Evolutionary conservation across 169 alveolate species (phyloP), one percentile per base, ranked within the genome.

Genomic region (Ichthyophthirius multifiliis): DNA sequence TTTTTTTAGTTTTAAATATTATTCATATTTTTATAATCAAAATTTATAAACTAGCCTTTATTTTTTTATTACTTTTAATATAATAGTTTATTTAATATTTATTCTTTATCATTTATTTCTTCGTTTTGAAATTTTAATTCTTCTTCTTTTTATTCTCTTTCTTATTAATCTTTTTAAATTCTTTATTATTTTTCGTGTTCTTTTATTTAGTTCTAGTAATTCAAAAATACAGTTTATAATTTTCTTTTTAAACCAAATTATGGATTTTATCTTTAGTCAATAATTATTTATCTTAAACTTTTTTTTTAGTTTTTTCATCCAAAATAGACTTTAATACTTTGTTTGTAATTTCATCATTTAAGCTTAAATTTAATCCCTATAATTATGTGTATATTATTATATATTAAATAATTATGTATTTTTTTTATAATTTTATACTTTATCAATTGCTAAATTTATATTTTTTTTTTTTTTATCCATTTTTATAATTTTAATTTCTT

Each of bases 271-370:
- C 34, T 55, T 13, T 55, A 55, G 10, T 55, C 31, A 27, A 55
- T 27, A 10, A 55, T 27, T 16, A n/a, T 23, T 5, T 55, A 34
- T 27, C 71, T 55, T 10, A 55, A 55, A 27, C 31, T 55, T 39
- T 55, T 55, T 27, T 55, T 55, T 6, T 55, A 34, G 23, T 55
- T 55, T 55, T 55, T 27, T 55, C 71, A 27, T 55, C 9, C 15
- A 55, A 55, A 27, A 27, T 55, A 1, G 71, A 55, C 15, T 55
- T 39, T 27, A 55, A 55, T 7, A 39, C 71, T 27, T 55, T n/a
- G n/a, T n/a, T 55, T 18, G 71, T 55, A 34, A 55, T 55, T 55
- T 55, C 71, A 27, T 55, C 71, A 55, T 16, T 55, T 27, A 55
- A 55, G 31, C 31, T 39, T 6, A 55, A 34, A 27, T 55, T 55